phyloP scores from a whole-genome alignment of 2,329 filamentous ascomycete genomes.

The Fusarium duplospermum region DNA sequence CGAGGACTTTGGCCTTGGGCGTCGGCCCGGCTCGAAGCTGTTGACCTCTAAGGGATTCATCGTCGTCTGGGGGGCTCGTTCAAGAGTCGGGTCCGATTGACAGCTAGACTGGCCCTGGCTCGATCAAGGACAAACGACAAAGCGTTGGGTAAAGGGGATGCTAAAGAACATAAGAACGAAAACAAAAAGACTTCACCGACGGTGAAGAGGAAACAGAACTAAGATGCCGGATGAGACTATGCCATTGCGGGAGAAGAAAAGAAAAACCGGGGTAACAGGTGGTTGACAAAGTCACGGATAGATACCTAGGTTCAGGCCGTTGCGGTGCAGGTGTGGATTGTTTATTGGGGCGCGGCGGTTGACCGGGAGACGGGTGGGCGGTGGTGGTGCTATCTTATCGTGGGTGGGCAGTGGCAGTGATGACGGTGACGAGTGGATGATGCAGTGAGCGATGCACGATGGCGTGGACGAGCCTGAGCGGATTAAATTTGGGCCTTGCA shows the following conservation, averaged over 20 bases:
- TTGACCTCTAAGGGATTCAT: constrained; percentile 23
- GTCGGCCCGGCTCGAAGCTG: constrained; percentile 40
- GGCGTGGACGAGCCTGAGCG: constrained; percentile 16
- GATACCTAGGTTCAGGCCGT: constrained; percentile 35
- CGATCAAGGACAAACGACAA: constrained; percentile 4
- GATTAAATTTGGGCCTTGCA: constrained; percentile 1
- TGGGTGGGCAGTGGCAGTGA: background rate
- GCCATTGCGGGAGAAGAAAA: constrained; percentile 38
- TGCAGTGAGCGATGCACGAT: constrained; percentile 11
- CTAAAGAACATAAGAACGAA: constrained; percentile 24
- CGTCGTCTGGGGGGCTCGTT: background rate
- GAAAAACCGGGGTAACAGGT: constrained; percentile 37
- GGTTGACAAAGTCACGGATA: constrained; percentile 30
- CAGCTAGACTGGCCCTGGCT: constrained; percentile 8
- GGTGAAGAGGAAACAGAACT: constrained; percentile 26
- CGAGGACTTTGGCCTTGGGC: constrained; percentile 61
- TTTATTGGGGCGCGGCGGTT: constrained; percentile 43
- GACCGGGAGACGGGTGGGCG: constrained; percentile 34
- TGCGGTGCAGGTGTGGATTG: constrained; percentile 34
- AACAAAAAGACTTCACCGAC: constrained; percentile 22
- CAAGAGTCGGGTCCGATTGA: constrained; percentile 15
- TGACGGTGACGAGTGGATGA: constrained; percentile 15
- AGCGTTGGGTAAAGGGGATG: constrained; percentile 18
- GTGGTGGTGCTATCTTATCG: constrained; percentile 36
- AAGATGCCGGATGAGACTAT: constrained; percentile 35